Conservation (phyloP, 1,284 basidiomycete species). For the Tilletiopsis washingtonensis region DNA sequence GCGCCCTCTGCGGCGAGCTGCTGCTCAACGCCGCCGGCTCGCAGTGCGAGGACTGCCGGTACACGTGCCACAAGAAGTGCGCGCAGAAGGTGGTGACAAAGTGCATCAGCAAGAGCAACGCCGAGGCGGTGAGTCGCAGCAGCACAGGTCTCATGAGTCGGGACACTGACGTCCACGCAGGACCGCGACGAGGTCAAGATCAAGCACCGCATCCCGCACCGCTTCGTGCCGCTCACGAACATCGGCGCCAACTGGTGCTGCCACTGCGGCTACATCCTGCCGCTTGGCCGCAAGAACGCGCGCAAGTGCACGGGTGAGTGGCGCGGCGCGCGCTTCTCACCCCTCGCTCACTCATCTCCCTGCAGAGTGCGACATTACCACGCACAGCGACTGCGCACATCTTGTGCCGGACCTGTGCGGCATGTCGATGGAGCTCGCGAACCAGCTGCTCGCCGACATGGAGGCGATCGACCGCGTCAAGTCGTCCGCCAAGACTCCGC, state of each 20-base stretch:
- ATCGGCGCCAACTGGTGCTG: conserved; percentile 99
- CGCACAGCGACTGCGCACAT: conserved; percentile 95
- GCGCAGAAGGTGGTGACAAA: conserved; percentile 98
- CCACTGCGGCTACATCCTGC: conserved; percentile 90
- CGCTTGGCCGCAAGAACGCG: conserved; percentile 91
- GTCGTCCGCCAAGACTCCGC: conserved; percentile 25
- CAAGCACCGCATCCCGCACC: conserved; percentile 97
- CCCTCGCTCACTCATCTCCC: neutral
- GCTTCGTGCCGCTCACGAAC: conserved; percentile 94
- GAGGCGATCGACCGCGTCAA: conserved; percentile 57
- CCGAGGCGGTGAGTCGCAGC: conserved; percentile 58
- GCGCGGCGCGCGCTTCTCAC: neutral
- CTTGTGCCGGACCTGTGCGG: conserved; percentile 98
- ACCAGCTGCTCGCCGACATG: conserved; percentile 81
- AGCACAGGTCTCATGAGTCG: no score
- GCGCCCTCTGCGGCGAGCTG: conserved; percentile 96
- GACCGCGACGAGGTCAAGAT: conserved; percentile 97
- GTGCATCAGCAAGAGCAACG: conserved; percentile 94
- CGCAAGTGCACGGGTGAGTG: conserved; percentile 67
- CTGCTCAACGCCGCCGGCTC: conserved; percentile 93
- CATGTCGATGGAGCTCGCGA: conserved; percentile 99
- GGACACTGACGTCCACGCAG: conserved; percentile 53
- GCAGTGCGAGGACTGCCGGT: conserved; percentile 98
- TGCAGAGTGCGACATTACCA: conserved; percentile 83
- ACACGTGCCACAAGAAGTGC: conserved; percentile 95